phyloP scores from a whole-genome alignment of 805 yeast genomes.

The Sugiyamaella boreocaroliniensis region DNA sequence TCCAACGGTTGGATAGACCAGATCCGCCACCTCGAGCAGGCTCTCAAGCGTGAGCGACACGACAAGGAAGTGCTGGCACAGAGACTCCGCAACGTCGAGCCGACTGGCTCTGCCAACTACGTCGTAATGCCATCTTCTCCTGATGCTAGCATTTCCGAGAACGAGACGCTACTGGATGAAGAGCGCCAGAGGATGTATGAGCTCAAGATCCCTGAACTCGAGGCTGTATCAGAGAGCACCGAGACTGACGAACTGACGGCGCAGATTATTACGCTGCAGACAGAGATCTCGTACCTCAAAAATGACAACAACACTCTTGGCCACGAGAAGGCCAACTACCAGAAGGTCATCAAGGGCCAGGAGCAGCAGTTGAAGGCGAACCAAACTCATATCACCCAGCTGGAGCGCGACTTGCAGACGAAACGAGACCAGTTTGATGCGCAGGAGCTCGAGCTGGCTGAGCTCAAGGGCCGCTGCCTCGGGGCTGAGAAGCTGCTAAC shows the following conservation, averaged over 20 bases:
- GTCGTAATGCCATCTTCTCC: slow-evolving; percentile 3
- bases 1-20: slow-evolving; percentile 18
- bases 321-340: slow-evolving; percentile 15
- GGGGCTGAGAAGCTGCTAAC: slow-evolving; percentile 8
- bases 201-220: slow-evolving; percentile 14
- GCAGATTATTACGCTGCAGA: slow-evolving; percentile 14
- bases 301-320: slow-evolving; percentile 16
- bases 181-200: slow-evolving; percentile 9
- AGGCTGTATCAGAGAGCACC: slow-evolving; percentile 2
- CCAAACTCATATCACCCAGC: slow-evolving; percentile 6
- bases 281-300: slow-evolving; percentile 19
- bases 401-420: slow-evolving; percentile 9
- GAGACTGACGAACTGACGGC: slow-evolving; percentile 1
- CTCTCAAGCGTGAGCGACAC: slow-evolving; percentile 15
- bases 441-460: slow-evolving; percentile 8
- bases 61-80: slow-evolving; percentile 12
- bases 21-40: slow-evolving; percentile 17
- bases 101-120: neutral
- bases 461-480: slow-evolving; percentile 6
- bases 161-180: slow-evolving; percentile 11
- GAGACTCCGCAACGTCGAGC: neutral
- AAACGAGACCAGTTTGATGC: slow-evolving; percentile 5
- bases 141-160: slow-evolving; percentile 2
- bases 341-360: slow-evolving; percentile 8
- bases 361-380: slow-evolving; percentile 14